Evolutionary conservation across 495 filamentous ascomycete species (phyloP).

Genomic region (Tetracladium marchalianum): DNA sequence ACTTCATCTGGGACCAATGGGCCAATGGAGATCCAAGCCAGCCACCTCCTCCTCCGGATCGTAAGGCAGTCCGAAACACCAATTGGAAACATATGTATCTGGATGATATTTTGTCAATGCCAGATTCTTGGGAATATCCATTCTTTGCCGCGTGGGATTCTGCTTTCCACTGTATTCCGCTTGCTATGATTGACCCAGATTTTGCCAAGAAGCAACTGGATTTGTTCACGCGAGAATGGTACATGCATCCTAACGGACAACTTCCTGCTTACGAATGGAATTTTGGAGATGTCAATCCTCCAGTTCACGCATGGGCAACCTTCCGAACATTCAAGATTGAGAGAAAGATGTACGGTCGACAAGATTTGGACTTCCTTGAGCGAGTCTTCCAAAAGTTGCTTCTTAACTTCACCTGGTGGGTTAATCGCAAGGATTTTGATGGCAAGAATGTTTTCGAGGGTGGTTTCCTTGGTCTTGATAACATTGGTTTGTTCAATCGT

Average conservation of each 20-base stretch:
- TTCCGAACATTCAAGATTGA: slow-evolving; percentile 97
- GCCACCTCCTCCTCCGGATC: slow-evolving; percentile 70
- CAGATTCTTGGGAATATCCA: slow-evolving; percentile 96
- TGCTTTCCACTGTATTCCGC: slow-evolving; percentile 89
- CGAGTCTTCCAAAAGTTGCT: slow-evolving; percentile 93
- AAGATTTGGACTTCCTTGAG: slow-evolving; percentile 92
- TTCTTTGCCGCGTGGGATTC: slow-evolving; percentile 99
- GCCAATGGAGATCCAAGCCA: slow-evolving; percentile 65
- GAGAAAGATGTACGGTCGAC: slow-evolving; percentile 88
- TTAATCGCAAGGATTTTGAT: slow-evolving; percentile 87
- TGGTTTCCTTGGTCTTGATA: slow-evolving; percentile 92
- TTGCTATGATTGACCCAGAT: slow-evolving; percentile 95
- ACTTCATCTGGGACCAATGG: slow-evolving; percentile 97
- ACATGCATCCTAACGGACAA: slow-evolving; percentile 98
- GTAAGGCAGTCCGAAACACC: slow-evolving; percentile 74
- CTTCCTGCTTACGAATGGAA: slow-evolving; percentile 92
- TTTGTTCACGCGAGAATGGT: slow-evolving; percentile 92
- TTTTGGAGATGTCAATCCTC: slow-evolving; percentile 93
- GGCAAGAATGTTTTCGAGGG: slow-evolving; percentile 97
- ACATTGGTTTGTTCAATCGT: slow-evolving; percentile 96
- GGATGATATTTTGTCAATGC: slow-evolving; percentile 94
- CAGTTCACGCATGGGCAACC: slow-evolving; percentile 91
- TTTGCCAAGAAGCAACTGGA: slow-evolving; percentile 98
- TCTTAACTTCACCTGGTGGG: slow-evolving; percentile 98
- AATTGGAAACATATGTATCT: slow-evolving; percentile 91